phyloP scores from a whole-genome alignment of 164 flowering plant genomes.

The Malania oleifera region DNA sequence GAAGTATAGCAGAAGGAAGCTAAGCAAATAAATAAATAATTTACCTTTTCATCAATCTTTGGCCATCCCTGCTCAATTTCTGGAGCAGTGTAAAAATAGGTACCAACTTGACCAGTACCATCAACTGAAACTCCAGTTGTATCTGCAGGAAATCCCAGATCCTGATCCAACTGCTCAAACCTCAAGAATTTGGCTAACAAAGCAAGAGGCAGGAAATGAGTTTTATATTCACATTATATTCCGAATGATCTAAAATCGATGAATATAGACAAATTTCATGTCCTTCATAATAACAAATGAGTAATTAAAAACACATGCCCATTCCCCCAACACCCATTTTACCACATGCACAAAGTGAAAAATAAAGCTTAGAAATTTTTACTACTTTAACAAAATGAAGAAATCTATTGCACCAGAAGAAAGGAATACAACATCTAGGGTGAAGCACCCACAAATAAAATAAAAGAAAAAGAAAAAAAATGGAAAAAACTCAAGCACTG shows the following conservation, averaged over 20 bases:
- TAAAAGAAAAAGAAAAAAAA: too few species aligned
- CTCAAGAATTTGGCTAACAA: slow-evolving; percentile 82
- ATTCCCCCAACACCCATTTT: too few species aligned
- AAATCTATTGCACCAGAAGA: too few species aligned
- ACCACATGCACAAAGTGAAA: too few species aligned
- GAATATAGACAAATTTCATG: background rate
- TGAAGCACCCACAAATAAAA: too few species aligned
- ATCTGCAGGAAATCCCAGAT: slow-evolving; percentile 48
- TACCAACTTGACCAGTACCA: slow-evolving; percentile 96
- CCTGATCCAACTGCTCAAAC: slow-evolving; percentile 90
- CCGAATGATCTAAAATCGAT: background rate
- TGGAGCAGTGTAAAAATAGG: slow-evolving; percentile 95
- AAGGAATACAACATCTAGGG: too few species aligned
- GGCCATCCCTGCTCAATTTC: slow-evolving; percentile 99
- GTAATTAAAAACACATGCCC: too few species aligned
- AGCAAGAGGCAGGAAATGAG: background rate
- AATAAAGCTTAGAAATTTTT: too few species aligned
- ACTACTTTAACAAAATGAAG: too few species aligned
- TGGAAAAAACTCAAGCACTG: too few species aligned
- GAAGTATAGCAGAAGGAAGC: slow-evolving; percentile 4
- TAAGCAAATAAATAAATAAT: slow-evolving; percentile 3
- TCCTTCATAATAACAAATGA: background rate
- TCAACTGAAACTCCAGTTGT: slow-evolving; percentile 67
- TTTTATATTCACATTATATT: background rate
- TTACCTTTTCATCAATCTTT: slow-evolving; percentile 93